Percentiles rank a stretch among this genome's conserved stretches.
phyloP scores from a whole-genome alignment of 257 asterid species.

The Anisodus acutangulus region DNA sequence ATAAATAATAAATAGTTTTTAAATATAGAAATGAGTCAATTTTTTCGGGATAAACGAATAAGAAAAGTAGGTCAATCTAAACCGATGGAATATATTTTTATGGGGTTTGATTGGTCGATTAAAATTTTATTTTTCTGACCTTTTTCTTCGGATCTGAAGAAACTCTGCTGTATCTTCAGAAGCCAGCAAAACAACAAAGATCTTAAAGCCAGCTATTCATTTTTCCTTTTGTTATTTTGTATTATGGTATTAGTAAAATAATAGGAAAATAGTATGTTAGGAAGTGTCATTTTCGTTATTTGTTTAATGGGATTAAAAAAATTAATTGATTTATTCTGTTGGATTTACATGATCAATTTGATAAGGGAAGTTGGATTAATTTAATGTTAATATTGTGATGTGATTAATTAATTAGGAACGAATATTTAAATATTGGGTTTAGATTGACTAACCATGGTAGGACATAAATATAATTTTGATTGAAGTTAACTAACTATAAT shows the following conservation, averaged over 20 bases:
- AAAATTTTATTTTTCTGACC: slow-evolving; percentile 47
- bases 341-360: slow-evolving; percentile 43
- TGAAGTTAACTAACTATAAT: slow-evolving; percentile 28
- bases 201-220: slow-evolving; percentile 55
- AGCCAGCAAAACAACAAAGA: slow-evolving; percentile 69
- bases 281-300: slow-evolving; percentile 28
- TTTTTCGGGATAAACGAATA: too few relatives aligned
- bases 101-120: slow-evolving; percentile 26
- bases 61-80: too few relatives aligned
- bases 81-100: not conserved
- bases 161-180: slow-evolving; percentile 60
- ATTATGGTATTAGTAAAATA: slow-evolving; percentile 27
- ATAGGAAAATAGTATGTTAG: slow-evolving; percentile 10
- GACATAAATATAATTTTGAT: slow-evolving; percentile 19
- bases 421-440: slow-evolving; percentile 7
- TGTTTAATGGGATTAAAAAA: slow-evolving; percentile 43
- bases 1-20: too few relatives aligned
- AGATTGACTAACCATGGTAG: slow-evolving; percentile 40
- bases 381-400: slow-evolving; percentile 43
- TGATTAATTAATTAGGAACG: slow-evolving; percentile 26
- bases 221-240: not conserved
- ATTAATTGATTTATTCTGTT: slow-evolving; percentile 65
- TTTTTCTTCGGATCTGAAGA: slow-evolving; percentile 89
- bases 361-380: slow-evolving; percentile 47
- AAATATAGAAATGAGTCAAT: too few relatives aligned